phyloP scores from a whole-genome alignment of 257 asterid genomes.

The Ophiorrhiza pumila region DNA sequence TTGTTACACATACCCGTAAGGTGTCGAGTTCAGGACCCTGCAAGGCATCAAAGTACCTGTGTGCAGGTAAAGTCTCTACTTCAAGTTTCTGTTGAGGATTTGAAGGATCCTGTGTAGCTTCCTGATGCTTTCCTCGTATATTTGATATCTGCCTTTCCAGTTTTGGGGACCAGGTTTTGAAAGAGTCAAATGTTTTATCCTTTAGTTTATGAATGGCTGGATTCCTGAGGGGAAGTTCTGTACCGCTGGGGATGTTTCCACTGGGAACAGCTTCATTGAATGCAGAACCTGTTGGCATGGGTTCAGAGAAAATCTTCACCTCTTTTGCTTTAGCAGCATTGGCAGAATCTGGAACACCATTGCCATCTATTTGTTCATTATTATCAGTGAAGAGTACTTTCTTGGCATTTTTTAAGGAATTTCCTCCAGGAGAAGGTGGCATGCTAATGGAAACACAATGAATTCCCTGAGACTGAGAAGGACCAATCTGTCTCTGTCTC shows the following conservation, averaged over 20 bases:
- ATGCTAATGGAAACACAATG: conserved; percentile 61
- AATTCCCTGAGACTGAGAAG: conserved; percentile 8
- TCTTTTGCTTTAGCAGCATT: conserved; percentile 1
- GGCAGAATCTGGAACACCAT: conserved; percentile 16
- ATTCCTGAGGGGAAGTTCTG: conserved; percentile 25
- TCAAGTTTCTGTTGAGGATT: conserved; percentile 32
- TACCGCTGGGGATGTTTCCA: conserved; percentile 20
- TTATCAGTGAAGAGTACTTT: conserved; percentile 35
- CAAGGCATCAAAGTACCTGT: conserved; percentile 79
- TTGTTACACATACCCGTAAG: conserved; percentile 41
- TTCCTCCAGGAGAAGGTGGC: conserved; percentile 57
- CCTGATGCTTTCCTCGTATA: conserved; percentile 40
- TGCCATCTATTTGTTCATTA: conserved; percentile 3
- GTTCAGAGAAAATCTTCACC: conserved; percentile 55
- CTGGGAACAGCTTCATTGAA: conserved; percentile 23
- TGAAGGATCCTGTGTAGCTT: conserved; percentile 28
- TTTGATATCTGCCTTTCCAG: conserved; percentile 67
- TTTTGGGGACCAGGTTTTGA: conserved; percentile 80
- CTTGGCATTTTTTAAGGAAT: conserved; percentile 26
- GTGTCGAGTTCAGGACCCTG: conserved; percentile 86
- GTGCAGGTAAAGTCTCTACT: conserved; percentile 36
- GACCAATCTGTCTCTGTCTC: conserved; percentile 1
- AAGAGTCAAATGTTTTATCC: conserved; percentile 60
- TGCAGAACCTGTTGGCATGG: conserved; percentile 41
- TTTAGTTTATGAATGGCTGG: conserved; percentile 36